Conservation (phyloP, 192 early-diverging fungal genomes). For the Backusella luteola region DNA sequence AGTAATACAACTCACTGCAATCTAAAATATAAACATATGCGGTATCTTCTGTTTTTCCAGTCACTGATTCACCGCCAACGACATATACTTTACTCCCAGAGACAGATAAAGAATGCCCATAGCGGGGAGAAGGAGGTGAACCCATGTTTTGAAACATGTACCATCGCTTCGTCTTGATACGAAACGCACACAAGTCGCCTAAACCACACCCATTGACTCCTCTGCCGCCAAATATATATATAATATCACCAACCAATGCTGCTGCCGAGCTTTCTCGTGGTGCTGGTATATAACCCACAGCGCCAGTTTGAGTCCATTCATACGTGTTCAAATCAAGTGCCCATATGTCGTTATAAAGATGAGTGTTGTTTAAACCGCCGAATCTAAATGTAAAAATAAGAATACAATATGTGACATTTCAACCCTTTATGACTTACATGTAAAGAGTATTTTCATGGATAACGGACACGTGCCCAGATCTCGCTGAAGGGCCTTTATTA, state of each 20-base stretch:
- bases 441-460: slow-evolving; percentile 29
- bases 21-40: slow-evolving; percentile 38
- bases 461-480: slow-evolving; percentile 24
- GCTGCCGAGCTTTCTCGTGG: slow-evolving; percentile 40
- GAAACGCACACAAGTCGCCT: slow-evolving; percentile 51
- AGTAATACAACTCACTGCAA: slow-evolving; percentile 36
- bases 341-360: slow-evolving; percentile 59
- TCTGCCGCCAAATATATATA: slow-evolving; percentile 59
- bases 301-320: slow-evolving; percentile 40
- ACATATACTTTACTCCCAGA: slow-evolving; percentile 48
- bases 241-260: slow-evolving; percentile 41
- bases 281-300: slow-evolving; percentile 43
- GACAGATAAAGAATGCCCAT: slow-evolving; percentile 43
- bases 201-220: slow-evolving; percentile 40
- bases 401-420: neutral
- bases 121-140: slow-evolving; percentile 41
- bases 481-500: slow-evolving; percentile 24
- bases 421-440: slow-evolving; percentile 14
- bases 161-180: slow-evolving; percentile 51
- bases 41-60: slow-evolving; percentile 14
- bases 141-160: slow-evolving; percentile 48
- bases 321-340: slow-evolving; percentile 43
- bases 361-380: slow-evolving; percentile 49
- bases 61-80: slow-evolving; percentile 50
- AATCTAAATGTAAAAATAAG: slow-evolving; percentile 36